phyloP scores from a whole-genome alignment of 805 yeast genomes.

The Cyberlindnera mississippiensis region DNA sequence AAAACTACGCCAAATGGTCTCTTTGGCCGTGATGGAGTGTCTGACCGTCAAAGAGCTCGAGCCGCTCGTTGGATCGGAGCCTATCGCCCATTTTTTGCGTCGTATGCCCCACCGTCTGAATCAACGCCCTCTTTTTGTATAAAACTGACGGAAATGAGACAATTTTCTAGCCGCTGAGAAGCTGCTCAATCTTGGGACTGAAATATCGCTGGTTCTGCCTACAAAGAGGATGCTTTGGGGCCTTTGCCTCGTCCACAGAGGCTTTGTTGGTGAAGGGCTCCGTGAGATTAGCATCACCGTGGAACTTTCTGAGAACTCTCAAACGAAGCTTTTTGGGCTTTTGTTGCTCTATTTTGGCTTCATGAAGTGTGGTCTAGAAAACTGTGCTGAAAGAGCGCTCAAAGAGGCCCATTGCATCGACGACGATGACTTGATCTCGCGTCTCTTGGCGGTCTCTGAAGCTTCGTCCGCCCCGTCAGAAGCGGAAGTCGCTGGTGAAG shows the following conservation, averaged over 20 bases:
- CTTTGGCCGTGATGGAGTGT: neutral
- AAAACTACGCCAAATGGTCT: no score
- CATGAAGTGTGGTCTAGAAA: slow-evolving; percentile 1
- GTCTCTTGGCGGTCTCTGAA: neutral
- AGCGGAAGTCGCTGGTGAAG: neutral
- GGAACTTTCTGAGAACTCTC: neutral
- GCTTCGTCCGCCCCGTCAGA: no score
- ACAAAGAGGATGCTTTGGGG: slow-evolving; percentile 8
- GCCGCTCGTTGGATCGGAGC: slow-evolving; percentile 5
- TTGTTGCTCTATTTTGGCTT: slow-evolving; percentile 7
- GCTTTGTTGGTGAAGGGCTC: slow-evolving; percentile 7
- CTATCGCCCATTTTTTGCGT: slow-evolving; percentile 5
- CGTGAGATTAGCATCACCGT: slow-evolving; percentile 12
- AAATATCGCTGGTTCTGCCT: neutral
- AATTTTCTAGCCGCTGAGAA: slow-evolving; percentile 8
- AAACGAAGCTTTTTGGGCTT: neutral
- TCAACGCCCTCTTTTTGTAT: neutral
- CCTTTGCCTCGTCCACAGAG: slow-evolving; percentile 13
- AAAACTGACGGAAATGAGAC: slow-evolving; percentile 3
- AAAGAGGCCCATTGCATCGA: slow-evolving; percentile 5
- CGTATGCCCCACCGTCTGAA: slow-evolving; percentile 8
- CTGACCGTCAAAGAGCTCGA: neutral
- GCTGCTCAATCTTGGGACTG: neutral
- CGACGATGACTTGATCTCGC: neutral
- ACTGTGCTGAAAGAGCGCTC: neutral